phyloP scores from a whole-genome alignment of 345 rosid genomes.

The Pseudoturritis turrita region DNA sequence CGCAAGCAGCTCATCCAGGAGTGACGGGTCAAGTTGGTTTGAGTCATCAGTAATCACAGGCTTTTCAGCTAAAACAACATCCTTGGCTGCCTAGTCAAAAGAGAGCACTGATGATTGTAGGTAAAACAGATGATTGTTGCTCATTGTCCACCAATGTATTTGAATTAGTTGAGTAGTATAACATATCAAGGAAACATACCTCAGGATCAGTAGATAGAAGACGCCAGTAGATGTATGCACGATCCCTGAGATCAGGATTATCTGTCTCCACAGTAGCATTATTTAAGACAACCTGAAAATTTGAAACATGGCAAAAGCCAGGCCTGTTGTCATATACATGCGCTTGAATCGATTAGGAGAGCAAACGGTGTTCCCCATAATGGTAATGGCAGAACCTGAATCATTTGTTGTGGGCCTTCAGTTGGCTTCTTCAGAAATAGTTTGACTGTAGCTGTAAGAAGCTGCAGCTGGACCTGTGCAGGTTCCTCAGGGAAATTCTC shows the following conservation, averaged over 20 bases:
- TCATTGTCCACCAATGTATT: neutral
- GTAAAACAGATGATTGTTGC: slow-evolving; percentile 17
- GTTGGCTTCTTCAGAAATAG: slow-evolving; percentile 98
- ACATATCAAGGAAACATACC: slow-evolving; percentile 39
- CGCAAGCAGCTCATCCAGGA: slow-evolving; percentile 94
- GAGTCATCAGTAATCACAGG: slow-evolving; percentile 95
- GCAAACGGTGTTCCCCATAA: neutral
- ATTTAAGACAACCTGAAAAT: slow-evolving; percentile 76
- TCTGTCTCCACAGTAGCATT: slow-evolving; percentile 98
- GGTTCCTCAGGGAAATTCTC: slow-evolving; percentile 99
- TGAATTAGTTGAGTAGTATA: slow-evolving; percentile 6
- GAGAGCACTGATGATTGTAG: slow-evolving; percentile 8
- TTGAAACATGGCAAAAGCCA: slow-evolving; percentile 3
- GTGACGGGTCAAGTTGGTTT: slow-evolving; percentile 82
- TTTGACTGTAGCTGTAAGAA: slow-evolving; percentile 94
- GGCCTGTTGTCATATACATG: slow-evolving; percentile 4
- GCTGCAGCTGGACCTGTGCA: slow-evolving; percentile 94
- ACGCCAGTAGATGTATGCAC: slow-evolving; percentile 96
- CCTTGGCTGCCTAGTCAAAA: slow-evolving; percentile 83
- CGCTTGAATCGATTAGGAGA: neutral
- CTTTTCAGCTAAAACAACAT: slow-evolving; percentile 94
- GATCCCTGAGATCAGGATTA: slow-evolving; percentile 94
- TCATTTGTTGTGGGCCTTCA: slow-evolving; percentile 99
- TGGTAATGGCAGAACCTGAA: slow-evolving; percentile 59
- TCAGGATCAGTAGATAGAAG: slow-evolving; percentile 94